phyloP scores from a whole-genome alignment of 176 grass and related monocot genomes.

The Paspalum notatum region DNA sequence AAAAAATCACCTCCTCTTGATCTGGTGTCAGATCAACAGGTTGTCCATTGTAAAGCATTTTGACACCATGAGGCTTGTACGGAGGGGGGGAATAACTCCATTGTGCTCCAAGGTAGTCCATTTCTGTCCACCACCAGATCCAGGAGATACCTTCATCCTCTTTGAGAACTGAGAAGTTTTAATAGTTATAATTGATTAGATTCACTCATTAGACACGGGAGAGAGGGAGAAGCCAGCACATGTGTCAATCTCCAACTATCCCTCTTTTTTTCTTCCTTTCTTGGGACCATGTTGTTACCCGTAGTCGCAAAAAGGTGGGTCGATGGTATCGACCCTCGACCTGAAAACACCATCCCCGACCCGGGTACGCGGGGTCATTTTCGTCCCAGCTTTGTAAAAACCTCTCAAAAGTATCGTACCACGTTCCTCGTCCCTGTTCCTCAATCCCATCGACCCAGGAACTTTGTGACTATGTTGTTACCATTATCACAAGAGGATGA shows the following conservation, averaged over 20 bases:
- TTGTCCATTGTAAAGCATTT: constrained; percentile 93
- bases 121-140: constrained; percentile 83
- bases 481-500: background rate
- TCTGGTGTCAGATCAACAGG: constrained; percentile 85
- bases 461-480: background rate
- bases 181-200: background rate
- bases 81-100: constrained; percentile 91
- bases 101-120: constrained; percentile 88
- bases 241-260: background rate
- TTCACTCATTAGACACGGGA: too few species aligned
- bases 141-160: constrained; percentile 71
- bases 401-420: too few species aligned
- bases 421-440: too few species aligned
- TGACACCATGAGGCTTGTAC: constrained; percentile 85
- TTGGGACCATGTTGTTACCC: background rate
- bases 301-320: too few species aligned
- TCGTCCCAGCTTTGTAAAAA: too few species aligned
- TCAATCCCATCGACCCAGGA: too few species aligned
- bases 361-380: too few species aligned
- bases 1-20: constrained; percentile 85
- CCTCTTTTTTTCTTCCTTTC: background rate
- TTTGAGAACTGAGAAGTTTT: constrained; percentile 69
- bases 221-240: background rate
- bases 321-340: too few species aligned
- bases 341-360: too few species aligned